Conservation (phyloP, 495 filamentous ascomycete genomes). For the Penicillium goetzii region DNA sequence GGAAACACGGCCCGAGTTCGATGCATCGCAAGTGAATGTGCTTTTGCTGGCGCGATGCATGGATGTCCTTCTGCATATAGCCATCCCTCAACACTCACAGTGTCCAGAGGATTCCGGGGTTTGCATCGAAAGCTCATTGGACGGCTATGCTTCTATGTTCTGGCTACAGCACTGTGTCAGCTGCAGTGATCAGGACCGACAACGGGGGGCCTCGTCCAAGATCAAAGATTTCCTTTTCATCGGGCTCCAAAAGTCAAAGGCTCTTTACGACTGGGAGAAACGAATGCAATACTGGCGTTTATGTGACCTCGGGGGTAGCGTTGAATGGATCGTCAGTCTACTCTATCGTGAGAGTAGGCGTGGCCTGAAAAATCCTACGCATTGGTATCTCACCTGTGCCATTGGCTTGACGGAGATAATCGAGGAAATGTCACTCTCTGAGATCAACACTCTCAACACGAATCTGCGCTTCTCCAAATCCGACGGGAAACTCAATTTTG, state of each 20-base stretch:
- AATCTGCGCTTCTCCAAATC: background rate
- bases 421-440: background rate
- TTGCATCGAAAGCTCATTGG: background rate
- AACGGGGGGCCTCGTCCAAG: background rate
- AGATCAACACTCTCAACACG: background rate
- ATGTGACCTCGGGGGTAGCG: background rate
- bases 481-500: background rate
- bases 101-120: background rate
- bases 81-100: background rate
- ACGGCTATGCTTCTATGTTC: background rate
- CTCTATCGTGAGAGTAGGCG: background rate
- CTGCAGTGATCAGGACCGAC: background rate
- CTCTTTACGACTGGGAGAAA: background rate
- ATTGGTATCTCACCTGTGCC: constrained; percentile 1
- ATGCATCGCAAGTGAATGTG: background rate
- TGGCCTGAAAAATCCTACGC: background rate
- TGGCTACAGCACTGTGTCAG: background rate
- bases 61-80: background rate
- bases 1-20: background rate
- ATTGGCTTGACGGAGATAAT: background rate
- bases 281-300: background rate
- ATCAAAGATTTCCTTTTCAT: background rate
- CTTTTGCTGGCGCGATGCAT: background rate
- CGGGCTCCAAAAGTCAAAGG: background rate
- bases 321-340: background rate